Evolutionary conservation across 1,284 basidiomycete species (phyloP).

Genomic region (Moesziomyces antarcticus): DNA sequence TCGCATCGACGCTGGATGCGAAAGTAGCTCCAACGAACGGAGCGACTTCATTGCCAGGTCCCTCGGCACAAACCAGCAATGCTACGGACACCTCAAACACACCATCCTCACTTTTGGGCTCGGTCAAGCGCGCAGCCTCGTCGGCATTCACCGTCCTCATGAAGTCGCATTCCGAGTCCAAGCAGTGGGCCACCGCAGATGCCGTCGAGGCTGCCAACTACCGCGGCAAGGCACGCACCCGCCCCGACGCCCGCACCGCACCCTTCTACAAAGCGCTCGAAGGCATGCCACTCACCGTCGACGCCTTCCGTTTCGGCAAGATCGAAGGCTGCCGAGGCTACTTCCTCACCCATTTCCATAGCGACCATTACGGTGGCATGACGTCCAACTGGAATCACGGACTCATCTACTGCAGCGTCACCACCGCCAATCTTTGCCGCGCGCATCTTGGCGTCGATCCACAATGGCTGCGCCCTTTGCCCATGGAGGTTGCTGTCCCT

Average conservation of each 20-base stretch:
- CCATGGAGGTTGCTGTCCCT: constrained; percentile 79
- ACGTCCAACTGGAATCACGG: constrained; percentile 84
- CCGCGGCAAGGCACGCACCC: constrained; percentile 30
- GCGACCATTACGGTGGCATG: constrained; percentile 70
- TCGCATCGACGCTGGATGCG: constrained; percentile 24
- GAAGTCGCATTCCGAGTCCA: constrained; percentile 55
- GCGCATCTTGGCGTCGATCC: constrained; percentile 88
- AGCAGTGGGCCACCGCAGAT: constrained; percentile 59
- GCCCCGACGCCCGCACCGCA: constrained; percentile 35
- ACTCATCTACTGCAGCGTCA: constrained; percentile 88
- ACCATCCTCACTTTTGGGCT: constrained; percentile 17
- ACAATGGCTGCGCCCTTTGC: constrained; percentile 86
- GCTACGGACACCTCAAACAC: constrained; percentile 2
- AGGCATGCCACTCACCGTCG: constrained; percentile 96
- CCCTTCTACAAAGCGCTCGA: constrained; percentile 74
- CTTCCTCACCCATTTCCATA: constrained; percentile 74
- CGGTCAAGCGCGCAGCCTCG: constrained; percentile 30
- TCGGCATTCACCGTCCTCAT: constrained; percentile 58
- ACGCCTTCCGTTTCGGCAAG: constrained; percentile 91
- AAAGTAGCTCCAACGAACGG: constrained; percentile 13
- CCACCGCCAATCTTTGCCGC: constrained; percentile 87
- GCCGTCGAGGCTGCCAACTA: constrained; percentile 54
- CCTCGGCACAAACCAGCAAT: not conserved
- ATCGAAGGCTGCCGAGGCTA: constrained; percentile 88
- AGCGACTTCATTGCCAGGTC: not conserved